phyloP scores from a whole-genome alignment of 2,329 filamentous ascomycete genomes.

The Davidsoniella neocaledoniae region DNA sequence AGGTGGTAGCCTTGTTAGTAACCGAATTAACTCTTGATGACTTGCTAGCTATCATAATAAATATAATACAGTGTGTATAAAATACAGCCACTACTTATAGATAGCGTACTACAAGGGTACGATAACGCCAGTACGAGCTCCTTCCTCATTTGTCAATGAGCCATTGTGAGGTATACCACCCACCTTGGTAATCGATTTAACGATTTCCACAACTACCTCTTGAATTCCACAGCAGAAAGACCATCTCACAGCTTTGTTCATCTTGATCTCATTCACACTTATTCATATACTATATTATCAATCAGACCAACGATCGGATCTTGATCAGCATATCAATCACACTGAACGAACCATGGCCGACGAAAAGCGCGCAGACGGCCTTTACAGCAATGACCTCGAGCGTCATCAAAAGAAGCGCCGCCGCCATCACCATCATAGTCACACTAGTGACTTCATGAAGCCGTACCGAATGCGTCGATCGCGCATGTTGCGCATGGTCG shows the following conservation, averaged over 20 bases:
- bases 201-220: neutral
- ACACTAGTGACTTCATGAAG: slow-evolving; percentile 12
- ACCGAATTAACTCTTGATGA: too few relatives aligned
- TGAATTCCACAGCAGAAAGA: neutral
- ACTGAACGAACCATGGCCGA: neutral
- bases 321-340: neutral
- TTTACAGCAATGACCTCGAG: neutral
- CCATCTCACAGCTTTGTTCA: too few relatives aligned
- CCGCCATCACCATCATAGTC: neutral
- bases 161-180: neutral
- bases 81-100: neutral
- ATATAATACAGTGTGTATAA: neutral
- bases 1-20: too few relatives aligned
- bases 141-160: neutral
- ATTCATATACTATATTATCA: too few relatives aligned
- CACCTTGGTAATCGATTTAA: too few relatives aligned
- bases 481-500: slow-evolving; percentile 26
- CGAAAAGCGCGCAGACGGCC: neutral
- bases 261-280: too few relatives aligned
- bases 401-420: neutral
- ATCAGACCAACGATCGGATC: neutral
- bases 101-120: neutral
- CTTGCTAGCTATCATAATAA: neutral
- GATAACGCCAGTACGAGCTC: neutral
- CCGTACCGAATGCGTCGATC: slow-evolving; percentile 24